Percentiles rank a stretch among this genome's conserved stretches.
These are phyloP conservation scores for Conticribra guillardii DNA, from an alignment of 108 stramenopile species.

Conservation along the genomic window DNA sequence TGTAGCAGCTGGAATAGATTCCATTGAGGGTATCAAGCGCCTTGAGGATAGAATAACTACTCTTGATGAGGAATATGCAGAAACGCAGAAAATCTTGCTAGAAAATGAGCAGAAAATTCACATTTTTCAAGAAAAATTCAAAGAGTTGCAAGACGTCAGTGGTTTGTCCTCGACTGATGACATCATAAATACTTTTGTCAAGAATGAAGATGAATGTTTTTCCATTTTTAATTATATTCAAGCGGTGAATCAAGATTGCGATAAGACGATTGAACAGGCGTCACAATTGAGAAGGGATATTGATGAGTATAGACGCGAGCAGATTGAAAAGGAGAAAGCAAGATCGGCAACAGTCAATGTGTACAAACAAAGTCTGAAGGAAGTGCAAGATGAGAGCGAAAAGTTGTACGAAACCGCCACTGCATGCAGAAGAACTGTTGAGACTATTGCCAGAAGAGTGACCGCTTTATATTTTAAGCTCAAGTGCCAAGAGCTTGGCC, in stretches of 20 bases:
- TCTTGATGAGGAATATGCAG: conserved; percentile 46
- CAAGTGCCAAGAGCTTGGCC: conserved; percentile 63
- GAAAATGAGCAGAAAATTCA: conserved; percentile 43
- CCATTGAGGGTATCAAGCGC: conserved; percentile 32
- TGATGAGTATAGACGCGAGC: conserved; percentile 50
- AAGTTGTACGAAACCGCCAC: conserved; percentile 42
- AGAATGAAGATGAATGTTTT: conserved; percentile 73
- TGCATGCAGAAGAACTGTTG: conserved; percentile 58
- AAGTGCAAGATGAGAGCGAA: conserved; percentile 51
- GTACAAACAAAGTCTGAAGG: conserved; percentile 48
- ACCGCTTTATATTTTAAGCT: conserved; percentile 72
- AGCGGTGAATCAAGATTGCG: conserved; percentile 71
- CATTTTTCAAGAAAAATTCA: conserved; percentile 32
- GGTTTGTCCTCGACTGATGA: conserved; percentile 41
- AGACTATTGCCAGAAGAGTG: conserved; percentile 66
- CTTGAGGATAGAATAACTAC: conserved; percentile 34
- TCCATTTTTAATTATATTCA: conserved; percentile 79
- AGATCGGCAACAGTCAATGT: conserved; percentile 50
- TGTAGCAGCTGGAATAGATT: conserved; percentile 2
- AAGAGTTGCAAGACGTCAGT: conserved; percentile 45
- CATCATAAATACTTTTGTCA: conserved; percentile 38
- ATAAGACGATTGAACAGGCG: conserved; percentile 50
- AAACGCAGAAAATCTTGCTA: conserved; percentile 14
- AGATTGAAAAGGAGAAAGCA: conserved; percentile 55
- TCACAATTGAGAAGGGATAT: conserved; percentile 55